These are phyloP conservation scores for Penicillium soppii DNA, from an alignment of 495 filamentous ascomycete genomes.

Conservation along the genomic window DNA sequence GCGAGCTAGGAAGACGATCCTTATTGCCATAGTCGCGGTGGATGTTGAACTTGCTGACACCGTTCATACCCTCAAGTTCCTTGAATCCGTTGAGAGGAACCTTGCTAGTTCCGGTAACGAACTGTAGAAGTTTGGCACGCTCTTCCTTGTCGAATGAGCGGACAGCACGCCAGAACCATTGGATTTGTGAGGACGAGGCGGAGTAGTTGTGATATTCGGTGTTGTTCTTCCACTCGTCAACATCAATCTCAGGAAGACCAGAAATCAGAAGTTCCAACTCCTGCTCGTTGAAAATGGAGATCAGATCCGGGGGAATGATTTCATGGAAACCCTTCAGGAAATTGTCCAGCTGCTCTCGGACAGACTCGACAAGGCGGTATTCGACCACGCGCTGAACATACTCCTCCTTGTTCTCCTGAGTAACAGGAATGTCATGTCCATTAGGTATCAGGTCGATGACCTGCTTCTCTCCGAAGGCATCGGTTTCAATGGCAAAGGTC, in stretches of 20 bases:
- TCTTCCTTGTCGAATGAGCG: slow-evolving; percentile 99
- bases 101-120: slow-evolving; percentile 98
- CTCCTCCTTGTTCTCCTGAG: slow-evolving; percentile 97
- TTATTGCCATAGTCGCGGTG: slow-evolving; percentile 98
- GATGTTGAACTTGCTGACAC: slow-evolving; percentile 96
- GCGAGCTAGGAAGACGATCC: slow-evolving; percentile 90
- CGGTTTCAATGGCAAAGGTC: slow-evolving; percentile 89
- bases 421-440: slow-evolving; percentile 89
- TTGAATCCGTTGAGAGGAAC: slow-evolving; percentile 99
- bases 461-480: slow-evolving; percentile 86
- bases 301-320: slow-evolving; percentile 90
- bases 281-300: slow-evolving; percentile 98
- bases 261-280: slow-evolving; percentile 97
- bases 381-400: slow-evolving; percentile 95
- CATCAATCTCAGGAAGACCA: slow-evolving; percentile 92
- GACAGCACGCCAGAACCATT: slow-evolving; percentile 99
- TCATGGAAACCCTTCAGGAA: slow-evolving; percentile 98
- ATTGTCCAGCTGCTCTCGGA: slow-evolving; percentile 89
- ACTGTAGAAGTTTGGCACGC: slow-evolving; percentile 94
- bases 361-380: slow-evolving; percentile 84
- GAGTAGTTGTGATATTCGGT: slow-evolving; percentile 99
- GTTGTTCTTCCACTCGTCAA: slow-evolving; percentile 99
- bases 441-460: slow-evolving; percentile 84
- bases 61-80: slow-evolving; percentile 99
- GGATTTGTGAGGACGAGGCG: slow-evolving; percentile 90